A percentile compares a stretch with the other conserved stretches of the same genome.
Evolutionary conservation across 371 early-diverging fungal genomes (phyloP).

Genomic region (Syncephalis plumigaleata): DNA sequence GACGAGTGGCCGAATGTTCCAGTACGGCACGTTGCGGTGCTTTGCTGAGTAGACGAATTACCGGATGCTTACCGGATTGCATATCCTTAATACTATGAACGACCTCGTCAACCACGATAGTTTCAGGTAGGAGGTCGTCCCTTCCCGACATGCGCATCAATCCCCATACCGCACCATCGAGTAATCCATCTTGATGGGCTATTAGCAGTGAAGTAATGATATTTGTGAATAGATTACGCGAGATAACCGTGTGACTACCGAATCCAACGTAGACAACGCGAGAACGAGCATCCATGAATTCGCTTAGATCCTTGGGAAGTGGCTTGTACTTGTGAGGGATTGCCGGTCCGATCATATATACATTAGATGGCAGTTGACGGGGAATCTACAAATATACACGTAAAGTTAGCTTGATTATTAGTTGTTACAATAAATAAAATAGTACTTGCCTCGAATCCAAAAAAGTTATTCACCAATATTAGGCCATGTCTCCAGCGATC

Average conservation of each 20-base stretch:
- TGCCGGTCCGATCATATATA: background rate
- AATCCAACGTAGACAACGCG: background rate
- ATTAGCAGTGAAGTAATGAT: background rate
- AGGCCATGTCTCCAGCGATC: background rate
- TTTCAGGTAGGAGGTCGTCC: background rate
- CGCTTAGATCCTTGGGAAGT: background rate
- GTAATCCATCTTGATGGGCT: background rate
- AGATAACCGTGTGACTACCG: background rate
- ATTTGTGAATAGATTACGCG: background rate
- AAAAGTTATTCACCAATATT: background rate
- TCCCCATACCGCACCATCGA: slow-evolving; percentile 6
- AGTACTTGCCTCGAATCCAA: background rate
- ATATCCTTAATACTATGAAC: background rate
- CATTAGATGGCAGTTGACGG: background rate
- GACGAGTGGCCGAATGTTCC: slow-evolving; percentile 11
- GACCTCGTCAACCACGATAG: background rate
- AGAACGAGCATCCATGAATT: slow-evolving; percentile 1
- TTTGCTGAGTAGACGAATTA: slow-evolving; percentile 1
- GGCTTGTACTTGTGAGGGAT: background rate
- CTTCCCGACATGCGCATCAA: background rate
- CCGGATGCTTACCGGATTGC: background rate
- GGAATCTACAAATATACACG: background rate
- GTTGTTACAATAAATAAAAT: background rate
- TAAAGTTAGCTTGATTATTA: background rate
- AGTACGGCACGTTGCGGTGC: slow-evolving; percentile 21